Evolutionary conservation across 768 basidiomycete species (phyloP).

Genomic region (Trametopsis cervina): DNA sequence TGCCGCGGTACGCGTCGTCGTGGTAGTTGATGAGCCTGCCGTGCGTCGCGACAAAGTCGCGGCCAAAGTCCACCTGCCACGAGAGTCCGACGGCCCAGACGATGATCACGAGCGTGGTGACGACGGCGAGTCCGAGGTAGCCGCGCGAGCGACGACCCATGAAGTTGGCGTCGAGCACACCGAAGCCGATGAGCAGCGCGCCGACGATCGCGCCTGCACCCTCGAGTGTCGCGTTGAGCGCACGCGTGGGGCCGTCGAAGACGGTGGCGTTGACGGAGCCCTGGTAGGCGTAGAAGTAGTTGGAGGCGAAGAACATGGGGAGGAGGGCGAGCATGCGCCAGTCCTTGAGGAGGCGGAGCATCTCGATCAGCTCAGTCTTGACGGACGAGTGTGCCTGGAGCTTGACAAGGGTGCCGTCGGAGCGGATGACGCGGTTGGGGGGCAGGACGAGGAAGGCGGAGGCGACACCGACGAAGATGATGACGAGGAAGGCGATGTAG

Average conservation of each 20-base stretch:
- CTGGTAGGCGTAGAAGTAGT: conserved; percentile 42
- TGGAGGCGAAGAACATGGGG: conserved; percentile 39
- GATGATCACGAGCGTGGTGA: conserved; percentile 24
- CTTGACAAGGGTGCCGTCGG: conserved; percentile 35
- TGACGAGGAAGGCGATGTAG: conserved; percentile 37
- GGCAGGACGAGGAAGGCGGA: conserved; percentile 31
- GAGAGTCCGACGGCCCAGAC: conserved; percentile 33
- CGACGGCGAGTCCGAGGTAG: conserved; percentile 29
- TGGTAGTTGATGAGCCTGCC: conserved; percentile 24
- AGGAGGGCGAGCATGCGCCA: conserved; percentile 33
- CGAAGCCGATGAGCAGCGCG: conserved; percentile 34
- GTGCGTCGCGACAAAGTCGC: conserved; percentile 14
- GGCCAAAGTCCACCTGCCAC: conserved; percentile 35
- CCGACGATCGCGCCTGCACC: conserved; percentile 36
- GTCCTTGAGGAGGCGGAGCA: conserved; percentile 31
- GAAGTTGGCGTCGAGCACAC: conserved; percentile 30
- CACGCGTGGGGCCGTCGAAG: conserved; percentile 38
- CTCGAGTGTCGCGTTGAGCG: conserved; percentile 33
- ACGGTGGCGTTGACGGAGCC: conserved; percentile 31
- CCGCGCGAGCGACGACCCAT: conserved; percentile 31
- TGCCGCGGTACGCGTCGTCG: conserved; percentile 26
- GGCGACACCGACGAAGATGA: conserved; percentile 36
- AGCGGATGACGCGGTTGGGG: conserved; percentile 30
- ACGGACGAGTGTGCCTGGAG: conserved; percentile 25
- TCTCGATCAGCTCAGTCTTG: conserved; percentile 23